Percentiles rank a stretch among this genome's conserved stretches.
These are phyloP conservation scores for Exophiala calicioides DNA, from an alignment of 2,329 filamentous ascomycete genomes.

Conservation along the genomic window DNA sequence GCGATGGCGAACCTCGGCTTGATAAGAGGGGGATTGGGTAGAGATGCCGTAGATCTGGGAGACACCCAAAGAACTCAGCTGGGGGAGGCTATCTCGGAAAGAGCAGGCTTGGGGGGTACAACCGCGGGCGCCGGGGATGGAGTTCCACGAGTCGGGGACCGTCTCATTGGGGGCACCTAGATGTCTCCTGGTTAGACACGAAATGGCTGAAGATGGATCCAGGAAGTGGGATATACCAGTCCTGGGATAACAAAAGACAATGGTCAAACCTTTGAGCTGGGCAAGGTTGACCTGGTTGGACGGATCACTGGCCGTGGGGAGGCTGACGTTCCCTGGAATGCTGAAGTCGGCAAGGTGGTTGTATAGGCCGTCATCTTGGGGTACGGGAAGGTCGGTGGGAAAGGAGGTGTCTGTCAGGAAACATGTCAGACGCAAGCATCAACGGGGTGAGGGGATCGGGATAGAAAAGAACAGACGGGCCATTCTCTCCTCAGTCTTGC, in stretches of 20 bases:
- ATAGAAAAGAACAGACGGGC: constrained; percentile 9
- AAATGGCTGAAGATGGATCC: background rate
- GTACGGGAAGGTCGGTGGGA: constrained; percentile 40
- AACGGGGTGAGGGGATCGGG: background rate
- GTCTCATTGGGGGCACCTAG: constrained; percentile 43
- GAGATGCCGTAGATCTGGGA: constrained; percentile 42
- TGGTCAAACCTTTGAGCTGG: constrained; percentile 39
- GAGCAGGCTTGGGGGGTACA: constrained; percentile 49
- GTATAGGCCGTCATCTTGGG: constrained; percentile 44
- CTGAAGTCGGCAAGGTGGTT: constrained; percentile 37
- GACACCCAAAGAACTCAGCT: constrained; percentile 36
- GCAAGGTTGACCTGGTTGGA: constrained; percentile 35
- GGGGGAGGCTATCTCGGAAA: constrained; percentile 40
- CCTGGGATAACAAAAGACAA: constrained; percentile 46
- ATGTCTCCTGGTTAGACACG: constrained; percentile 28
- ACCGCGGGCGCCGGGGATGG: constrained; percentile 46
- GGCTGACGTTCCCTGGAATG: constrained; percentile 37
- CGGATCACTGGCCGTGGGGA: constrained; percentile 26
- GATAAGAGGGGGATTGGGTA: constrained; percentile 44
- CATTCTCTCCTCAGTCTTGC: constrained; percentile 1
- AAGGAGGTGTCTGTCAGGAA: constrained; percentile 31
- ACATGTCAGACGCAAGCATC: background rate
- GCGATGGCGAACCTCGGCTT: constrained; percentile 41
- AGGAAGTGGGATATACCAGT: constrained; percentile 5
- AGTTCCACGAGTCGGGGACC: constrained; percentile 45